Conservation (phyloP, 352 stramenopile species). For the Phytophthora meadii region DNA sequence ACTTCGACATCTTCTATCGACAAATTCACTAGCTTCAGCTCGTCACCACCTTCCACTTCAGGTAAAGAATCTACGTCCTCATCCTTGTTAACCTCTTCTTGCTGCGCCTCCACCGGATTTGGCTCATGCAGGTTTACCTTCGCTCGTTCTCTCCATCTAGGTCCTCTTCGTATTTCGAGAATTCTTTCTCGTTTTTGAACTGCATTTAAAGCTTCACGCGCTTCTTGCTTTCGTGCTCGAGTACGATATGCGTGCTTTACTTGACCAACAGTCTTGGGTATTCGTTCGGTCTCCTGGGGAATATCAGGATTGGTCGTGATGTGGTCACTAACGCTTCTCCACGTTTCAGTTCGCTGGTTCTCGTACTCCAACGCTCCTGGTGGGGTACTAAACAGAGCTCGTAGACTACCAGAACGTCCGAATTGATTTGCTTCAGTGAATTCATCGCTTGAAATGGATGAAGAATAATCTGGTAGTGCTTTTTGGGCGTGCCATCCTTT, state of each 20-base stretch:
- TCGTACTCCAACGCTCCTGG: conserved; percentile 26
- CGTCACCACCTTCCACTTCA: conserved; percentile 1
- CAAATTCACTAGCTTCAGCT: conserved; percentile 20
- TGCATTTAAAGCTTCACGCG: conserved; percentile 17
- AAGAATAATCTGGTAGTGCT: neutral
- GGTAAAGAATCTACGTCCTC: neutral
- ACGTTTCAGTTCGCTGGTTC: conserved; percentile 15
- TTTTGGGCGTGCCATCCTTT: conserved; percentile 38
- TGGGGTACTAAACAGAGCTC: conserved; percentile 26
- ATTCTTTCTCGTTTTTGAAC: conserved; percentile 18
- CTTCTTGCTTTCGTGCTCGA: conserved; percentile 46
- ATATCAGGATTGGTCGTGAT: neutral
- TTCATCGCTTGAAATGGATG: neutral
- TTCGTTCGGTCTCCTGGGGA: conserved; percentile 10
- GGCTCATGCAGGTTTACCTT: conserved; percentile 4
- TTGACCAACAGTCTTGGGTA: conserved; percentile 48
- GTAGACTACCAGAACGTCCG: conserved; percentile 7
- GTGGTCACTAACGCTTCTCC: conserved; percentile 7
- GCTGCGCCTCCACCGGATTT: neutral
- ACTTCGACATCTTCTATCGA: conserved; percentile 14
- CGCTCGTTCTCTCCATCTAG: conserved; percentile 1
- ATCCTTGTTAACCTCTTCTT: conserved; percentile 1
- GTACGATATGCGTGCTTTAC: conserved; percentile 52
- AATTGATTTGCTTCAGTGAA: conserved; percentile 1
- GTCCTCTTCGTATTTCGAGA: conserved; percentile 17